Evolutionary conservation across 2,329 filamentous ascomycete species (phyloP).

Genomic region (Fusarium incarnatum): DNA sequence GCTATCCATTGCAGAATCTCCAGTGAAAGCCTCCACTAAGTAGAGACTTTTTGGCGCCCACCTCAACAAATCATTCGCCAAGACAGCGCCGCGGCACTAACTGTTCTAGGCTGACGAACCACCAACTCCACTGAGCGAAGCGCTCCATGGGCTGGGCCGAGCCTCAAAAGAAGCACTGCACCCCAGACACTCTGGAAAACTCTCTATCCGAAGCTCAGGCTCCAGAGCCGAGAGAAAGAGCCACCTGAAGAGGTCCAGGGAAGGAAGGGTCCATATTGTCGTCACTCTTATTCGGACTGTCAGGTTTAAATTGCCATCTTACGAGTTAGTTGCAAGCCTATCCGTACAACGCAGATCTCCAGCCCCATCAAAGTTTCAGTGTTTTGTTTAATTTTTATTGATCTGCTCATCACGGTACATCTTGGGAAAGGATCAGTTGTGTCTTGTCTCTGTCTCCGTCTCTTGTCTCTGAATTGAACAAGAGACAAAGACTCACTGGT

Average conservation of each 20-base stretch:
- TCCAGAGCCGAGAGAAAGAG: neutral
- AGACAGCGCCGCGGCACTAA: neutral
- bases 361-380: conserved; percentile 20
- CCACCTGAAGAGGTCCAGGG: conserved; percentile 2
- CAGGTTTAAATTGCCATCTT: conserved; percentile 19
- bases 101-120: neutral
- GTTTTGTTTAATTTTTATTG: neutral
- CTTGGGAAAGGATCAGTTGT: conserved; percentile 22
- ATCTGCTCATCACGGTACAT: conserved; percentile 3
- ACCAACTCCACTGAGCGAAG: neutral
- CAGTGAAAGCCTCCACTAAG: neutral
- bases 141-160: conserved; percentile 3
- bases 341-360: conserved; percentile 19
- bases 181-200: conserved; percentile 3
- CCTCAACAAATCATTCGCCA: conserved; percentile 8
- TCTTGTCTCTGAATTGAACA: neutral
- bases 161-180: conserved; percentile 2
- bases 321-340: conserved; percentile 16
- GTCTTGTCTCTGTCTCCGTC: neutral
- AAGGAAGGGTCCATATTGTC: neutral
- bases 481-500: conserved; percentile 1
- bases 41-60: neutral
- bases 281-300: conserved; percentile 8
- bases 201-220: neutral
- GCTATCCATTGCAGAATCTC: neutral